Evolutionary conservation across 2,329 filamentous ascomycete species (phyloP).

Genomic region (Sphaerostilbella broomeana): DNA sequence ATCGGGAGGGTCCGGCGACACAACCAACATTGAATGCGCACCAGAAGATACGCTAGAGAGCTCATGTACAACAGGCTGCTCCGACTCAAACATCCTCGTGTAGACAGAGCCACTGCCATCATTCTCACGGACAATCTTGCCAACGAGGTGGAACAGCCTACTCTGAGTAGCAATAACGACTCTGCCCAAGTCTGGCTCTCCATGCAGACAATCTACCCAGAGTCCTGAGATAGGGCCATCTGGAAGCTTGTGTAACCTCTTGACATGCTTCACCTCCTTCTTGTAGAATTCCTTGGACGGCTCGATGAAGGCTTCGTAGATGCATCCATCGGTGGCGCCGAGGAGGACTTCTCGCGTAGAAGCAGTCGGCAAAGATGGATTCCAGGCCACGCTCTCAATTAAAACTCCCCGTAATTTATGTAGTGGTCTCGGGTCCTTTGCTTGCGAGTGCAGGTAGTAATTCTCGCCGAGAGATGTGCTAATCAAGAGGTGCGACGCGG

Average conservation of each 20-base stretch:
- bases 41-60: conserved; percentile 50
- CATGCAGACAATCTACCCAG: conserved; percentile 69
- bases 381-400: conserved; percentile 91
- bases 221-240: conserved; percentile 81
- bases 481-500: conserved; percentile 87
- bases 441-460: conserved; percentile 96
- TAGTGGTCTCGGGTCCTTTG: conserved; percentile 76
- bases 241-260: conserved; percentile 71
- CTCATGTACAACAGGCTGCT: conserved; percentile 73
- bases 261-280: conserved; percentile 88
- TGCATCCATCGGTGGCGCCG: conserved; percentile 84
- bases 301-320: conserved; percentile 94
- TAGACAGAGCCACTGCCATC: conserved; percentile 84
- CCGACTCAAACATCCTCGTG: conserved; percentile 77
- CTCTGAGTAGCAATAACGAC: conserved; percentile 75
- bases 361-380: conserved; percentile 83
- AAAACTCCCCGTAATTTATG: conserved; percentile 76
- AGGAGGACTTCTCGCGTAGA: conserved; percentile 92
- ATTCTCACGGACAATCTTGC: conserved; percentile 65
- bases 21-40: conserved; percentile 57
- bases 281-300: conserved; percentile 91
- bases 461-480: conserved; percentile 90
- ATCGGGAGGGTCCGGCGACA: conserved; percentile 68
- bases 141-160: conserved; percentile 73
- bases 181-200: conserved; percentile 64